These are phyloP conservation scores for Mycena maculata DNA, from an alignment of 768 basidiomycete species.

Conservation along the genomic window DNA sequence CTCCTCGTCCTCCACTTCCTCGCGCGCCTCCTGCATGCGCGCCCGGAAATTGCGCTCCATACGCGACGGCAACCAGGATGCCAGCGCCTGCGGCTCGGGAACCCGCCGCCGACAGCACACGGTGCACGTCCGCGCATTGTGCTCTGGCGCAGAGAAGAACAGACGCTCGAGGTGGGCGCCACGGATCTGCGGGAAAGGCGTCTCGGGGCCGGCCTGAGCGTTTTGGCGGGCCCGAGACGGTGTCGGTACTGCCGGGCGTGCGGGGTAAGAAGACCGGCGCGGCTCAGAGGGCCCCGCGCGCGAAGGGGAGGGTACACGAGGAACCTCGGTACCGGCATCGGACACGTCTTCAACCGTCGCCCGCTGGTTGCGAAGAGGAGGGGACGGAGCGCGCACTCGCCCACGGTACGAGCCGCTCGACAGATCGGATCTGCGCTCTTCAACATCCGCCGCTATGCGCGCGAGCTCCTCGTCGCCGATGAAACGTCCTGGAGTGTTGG, in stretches of 20 bases:
- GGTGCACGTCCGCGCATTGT: conserved; percentile 75
- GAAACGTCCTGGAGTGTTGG: conserved; percentile 49
- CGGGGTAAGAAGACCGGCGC: background rate
- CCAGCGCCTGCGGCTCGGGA: conserved; percentile 15
- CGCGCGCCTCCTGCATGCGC: conserved; percentile 31
- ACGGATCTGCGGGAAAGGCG: conserved; percentile 87
- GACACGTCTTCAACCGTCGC: conserved; percentile 28
- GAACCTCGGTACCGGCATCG: conserved; percentile 26
- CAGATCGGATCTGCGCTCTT: conserved; percentile 68
- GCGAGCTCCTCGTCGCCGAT: conserved; percentile 70
- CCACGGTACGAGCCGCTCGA: conserved; percentile 33
- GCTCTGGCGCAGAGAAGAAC: conserved; percentile 85
- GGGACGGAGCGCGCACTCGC: conserved; percentile 7
- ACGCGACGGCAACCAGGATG: conserved; percentile 40
- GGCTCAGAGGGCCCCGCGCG: conserved; percentile 31
- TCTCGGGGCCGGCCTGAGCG: conserved; percentile 43
- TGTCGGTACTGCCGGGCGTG: conserved; percentile 21
- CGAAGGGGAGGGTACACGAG: conserved; percentile 17
- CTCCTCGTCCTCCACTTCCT: conserved; percentile 40
- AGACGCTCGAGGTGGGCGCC: conserved; percentile 81
- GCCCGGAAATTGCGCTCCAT: conserved; percentile 18
- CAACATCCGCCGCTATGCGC: conserved; percentile 73
- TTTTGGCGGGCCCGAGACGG: conserved; percentile 30
- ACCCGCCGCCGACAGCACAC: conserved; percentile 67
- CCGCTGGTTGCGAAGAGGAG: conserved; percentile 25